These are phyloP conservation scores for Ceratocystis huliohia DNA, from an alignment of 2,329 filamentous ascomycete species.

Conservation along the genomic window DNA sequence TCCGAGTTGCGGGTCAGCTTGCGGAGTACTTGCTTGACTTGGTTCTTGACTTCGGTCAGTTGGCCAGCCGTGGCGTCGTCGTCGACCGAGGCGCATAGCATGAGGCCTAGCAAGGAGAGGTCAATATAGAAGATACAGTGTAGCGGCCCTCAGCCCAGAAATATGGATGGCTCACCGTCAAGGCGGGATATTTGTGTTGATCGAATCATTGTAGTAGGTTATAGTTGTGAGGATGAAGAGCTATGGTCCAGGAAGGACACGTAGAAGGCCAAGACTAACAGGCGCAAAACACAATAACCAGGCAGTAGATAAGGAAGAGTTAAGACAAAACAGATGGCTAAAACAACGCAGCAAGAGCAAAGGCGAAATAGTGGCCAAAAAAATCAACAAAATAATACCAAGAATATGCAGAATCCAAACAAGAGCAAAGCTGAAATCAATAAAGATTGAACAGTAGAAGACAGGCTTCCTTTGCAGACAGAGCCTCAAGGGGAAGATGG, in stretches of 20 bases:
- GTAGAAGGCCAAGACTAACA: not conserved
- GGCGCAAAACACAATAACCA: not conserved
- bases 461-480: no score
- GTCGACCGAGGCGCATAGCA: slow-evolving; percentile 89
- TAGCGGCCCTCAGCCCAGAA: slow-evolving; percentile 2
- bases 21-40: slow-evolving; percentile 81
- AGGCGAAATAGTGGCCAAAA: no score
- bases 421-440: no score
- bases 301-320: not conserved
- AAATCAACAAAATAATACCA: no score
- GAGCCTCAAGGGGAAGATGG: no score
- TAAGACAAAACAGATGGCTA: not conserved
- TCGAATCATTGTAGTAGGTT: slow-evolving; percentile 53
- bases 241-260: not conserved
- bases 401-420: no score
- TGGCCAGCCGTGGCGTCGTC: slow-evolving; percentile 69
- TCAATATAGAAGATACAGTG: not conserved
- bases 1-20: slow-evolving; percentile 81
- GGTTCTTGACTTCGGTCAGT: slow-evolving; percentile 75
- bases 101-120: slow-evolving; percentile 52
- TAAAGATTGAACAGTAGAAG: no score
- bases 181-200: slow-evolving; percentile 91
- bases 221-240: not conserved
- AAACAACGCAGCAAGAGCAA: not conserved
- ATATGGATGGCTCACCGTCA: slow-evolving; percentile 49